phyloP scores from a whole-genome alignment of 345 rosid species.

The Eucalyptus victrix region DNA sequence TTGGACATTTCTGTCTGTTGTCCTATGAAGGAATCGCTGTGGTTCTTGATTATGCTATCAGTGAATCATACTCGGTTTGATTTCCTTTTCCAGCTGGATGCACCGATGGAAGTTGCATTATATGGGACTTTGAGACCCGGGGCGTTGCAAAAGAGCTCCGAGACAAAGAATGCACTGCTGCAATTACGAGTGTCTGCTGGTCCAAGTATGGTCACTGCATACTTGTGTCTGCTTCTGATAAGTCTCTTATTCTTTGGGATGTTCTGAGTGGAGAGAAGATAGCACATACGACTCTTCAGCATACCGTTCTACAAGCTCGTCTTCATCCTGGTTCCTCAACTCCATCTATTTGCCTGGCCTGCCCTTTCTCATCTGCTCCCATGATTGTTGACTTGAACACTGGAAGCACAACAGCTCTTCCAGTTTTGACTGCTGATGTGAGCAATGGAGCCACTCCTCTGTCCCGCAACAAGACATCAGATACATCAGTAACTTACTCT shows the following conservation, averaged over 20 bases:
- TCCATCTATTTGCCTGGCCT: slow-evolving; percentile 72
- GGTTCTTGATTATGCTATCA: not conserved
- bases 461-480: slow-evolving; percentile 58
- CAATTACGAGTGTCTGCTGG: slow-evolving; percentile 93
- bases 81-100: slow-evolving; percentile 69
- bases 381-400: slow-evolving; percentile 70
- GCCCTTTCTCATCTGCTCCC: slow-evolving; percentile 95
- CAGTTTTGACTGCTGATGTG: slow-evolving; percentile 44
- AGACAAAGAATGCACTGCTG: slow-evolving; percentile 61
- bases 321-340: slow-evolving; percentile 77
- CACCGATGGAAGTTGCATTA: slow-evolving; percentile 81
- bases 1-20: not conserved
- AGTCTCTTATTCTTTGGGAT: slow-evolving; percentile 92
- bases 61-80: not conserved
- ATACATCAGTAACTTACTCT: slow-evolving; percentile 53
- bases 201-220: slow-evolving; percentile 85
- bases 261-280: slow-evolving; percentile 63
- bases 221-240: slow-evolving; percentile 94
- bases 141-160: slow-evolving; percentile 89
- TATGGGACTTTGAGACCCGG: slow-evolving; percentile 98
- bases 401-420: slow-evolving; percentile 61
- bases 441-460: slow-evolving; percentile 43
- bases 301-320: slow-evolving; percentile 77
- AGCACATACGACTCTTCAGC: slow-evolving; percentile 51
- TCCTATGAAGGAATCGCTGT: not conserved